Conservation (phyloP, 2,329 filamentous ascomycete species). For the Daldinia sp. region DNA sequence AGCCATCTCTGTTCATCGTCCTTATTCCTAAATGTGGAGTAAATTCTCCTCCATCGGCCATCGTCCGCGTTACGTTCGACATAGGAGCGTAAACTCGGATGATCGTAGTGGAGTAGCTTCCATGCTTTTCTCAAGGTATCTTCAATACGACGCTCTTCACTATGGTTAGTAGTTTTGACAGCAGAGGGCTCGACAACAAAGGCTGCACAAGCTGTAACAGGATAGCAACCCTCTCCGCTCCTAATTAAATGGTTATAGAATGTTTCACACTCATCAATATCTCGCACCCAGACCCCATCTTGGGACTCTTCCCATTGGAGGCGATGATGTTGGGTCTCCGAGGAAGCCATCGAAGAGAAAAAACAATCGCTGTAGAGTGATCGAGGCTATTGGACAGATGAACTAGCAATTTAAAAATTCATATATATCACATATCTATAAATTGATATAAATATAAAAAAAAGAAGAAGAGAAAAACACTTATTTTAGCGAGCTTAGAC, state of each 20-base stretch:
- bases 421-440: no score
- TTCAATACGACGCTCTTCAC: background rate
- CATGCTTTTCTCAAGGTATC: slow-evolving; percentile 22
- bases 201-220: slow-evolving; percentile 17
- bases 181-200: background rate
- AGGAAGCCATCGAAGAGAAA: background rate
- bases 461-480: no score
- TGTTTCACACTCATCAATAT: slow-evolving; percentile 25
- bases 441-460: no score
- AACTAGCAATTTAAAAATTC: no score
- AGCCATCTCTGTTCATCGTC: slow-evolving; percentile 20
- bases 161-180: background rate
- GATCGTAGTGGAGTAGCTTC: slow-evolving; percentile 14
- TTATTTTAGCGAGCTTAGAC: no score
- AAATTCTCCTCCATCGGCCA: slow-evolving; percentile 15
- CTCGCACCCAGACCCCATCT: slow-evolving; percentile 15
- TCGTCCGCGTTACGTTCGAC: slow-evolving; percentile 2
- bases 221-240: slow-evolving; percentile 16
- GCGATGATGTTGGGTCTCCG: background rate
- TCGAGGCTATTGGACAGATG: no score
- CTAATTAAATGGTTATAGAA: slow-evolving; percentile 14
- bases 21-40: slow-evolving; percentile 5
- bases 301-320: slow-evolving; percentile 15
- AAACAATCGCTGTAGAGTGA: no score
- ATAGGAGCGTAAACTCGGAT: slow-evolving; percentile 19